Evolutionary conservation across 2,329 filamentous ascomycete species (phyloP), one percentile per base, ranked within the genome.

Genomic region (Colletotrichum aenigma): DNA sequence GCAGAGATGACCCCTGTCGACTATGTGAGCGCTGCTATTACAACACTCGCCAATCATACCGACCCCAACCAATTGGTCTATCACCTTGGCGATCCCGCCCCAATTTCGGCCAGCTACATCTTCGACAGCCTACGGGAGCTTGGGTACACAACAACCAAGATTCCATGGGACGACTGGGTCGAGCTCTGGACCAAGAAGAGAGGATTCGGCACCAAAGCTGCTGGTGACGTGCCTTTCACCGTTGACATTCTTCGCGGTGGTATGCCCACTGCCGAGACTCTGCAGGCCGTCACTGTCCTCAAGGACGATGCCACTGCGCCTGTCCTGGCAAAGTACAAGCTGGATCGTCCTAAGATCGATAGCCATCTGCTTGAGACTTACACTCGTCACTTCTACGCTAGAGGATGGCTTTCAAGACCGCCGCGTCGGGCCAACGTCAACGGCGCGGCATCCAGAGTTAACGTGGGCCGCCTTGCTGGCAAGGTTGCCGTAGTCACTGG

Each of bases 1-100:
- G 91, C 94, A 2, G 94, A 96, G 85, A 96, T 96, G 94, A 96
- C 94, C 0, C 94, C 94, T 0, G 94, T 95, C 16, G 94, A 96
- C 83, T 96, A 95, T 80, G 94, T 96, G 74, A 94, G 92, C 84
- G 92, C 92, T 77, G 92, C 94, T 6, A 94, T 96, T 78, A 86
- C 94, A 28, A 91, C 93, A 21, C 89, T 96, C 24, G 89, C 93
- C 55, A 92, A 93, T 78, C 89, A 95, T 74, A 89, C 86, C 1
- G 88, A 92, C 43, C 87, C 88, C 2, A 88, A 92, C 12, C 93
- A 94, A 79, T 88, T 88, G 0, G 85, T 96, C 9, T 95, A 94
- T 84, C 94, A 96, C 79, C 87, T 96, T 0, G 94, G 94, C 7
- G 94, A 96, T 78, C 91, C 94, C 4, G 89, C 90, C 56, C 94